These are phyloP conservation scores for Syzygium jambos DNA, from an alignment of 345 rosid genomes.

Conservation along the genomic window DNA sequence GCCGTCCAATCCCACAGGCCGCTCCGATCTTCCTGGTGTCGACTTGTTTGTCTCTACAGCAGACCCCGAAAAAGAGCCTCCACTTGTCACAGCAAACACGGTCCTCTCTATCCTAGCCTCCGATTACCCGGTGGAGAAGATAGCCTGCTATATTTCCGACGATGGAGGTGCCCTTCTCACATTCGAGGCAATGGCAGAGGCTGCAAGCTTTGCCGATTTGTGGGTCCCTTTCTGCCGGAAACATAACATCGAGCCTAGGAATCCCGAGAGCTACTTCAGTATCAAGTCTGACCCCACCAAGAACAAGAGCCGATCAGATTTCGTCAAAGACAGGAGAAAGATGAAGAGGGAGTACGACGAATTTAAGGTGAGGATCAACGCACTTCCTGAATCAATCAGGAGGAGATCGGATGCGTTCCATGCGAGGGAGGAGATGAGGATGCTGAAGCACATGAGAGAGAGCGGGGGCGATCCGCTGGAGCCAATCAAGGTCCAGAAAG, in stretches of 20 bases:
- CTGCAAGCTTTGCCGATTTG: slow-evolving; percentile 83
- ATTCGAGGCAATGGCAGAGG: slow-evolving; percentile 98
- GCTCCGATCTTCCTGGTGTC: slow-evolving; percentile 85
- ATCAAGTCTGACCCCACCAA: slow-evolving; percentile 81
- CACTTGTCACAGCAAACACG: slow-evolving; percentile 79
- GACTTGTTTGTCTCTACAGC: slow-evolving; percentile 92
- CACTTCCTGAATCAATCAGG: slow-evolving; percentile 81
- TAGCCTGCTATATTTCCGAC: slow-evolving; percentile 76
- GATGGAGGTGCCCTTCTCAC: slow-evolving; percentile 96
- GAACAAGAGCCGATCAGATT: slow-evolving; percentile 75
- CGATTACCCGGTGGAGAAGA: slow-evolving; percentile 92
- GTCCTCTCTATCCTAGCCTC: slow-evolving; percentile 72
- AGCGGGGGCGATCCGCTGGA: slow-evolving; percentile 64
- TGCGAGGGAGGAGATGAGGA: slow-evolving; percentile 94
- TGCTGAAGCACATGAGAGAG: slow-evolving; percentile 75
- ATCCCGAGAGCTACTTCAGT: slow-evolving; percentile 77
- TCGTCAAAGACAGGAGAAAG: slow-evolving; percentile 83
- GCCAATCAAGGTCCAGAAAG: slow-evolving; percentile 57
- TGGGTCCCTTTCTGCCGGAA: slow-evolving; percentile 97
- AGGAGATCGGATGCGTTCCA: slow-evolving; percentile 93
- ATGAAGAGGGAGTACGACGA: slow-evolving; percentile 88
- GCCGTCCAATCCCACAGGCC: slow-evolving; percentile 81
- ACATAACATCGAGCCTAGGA: slow-evolving; percentile 80
- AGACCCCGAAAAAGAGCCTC: slow-evolving; percentile 95
- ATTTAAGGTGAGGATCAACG: slow-evolving; percentile 87